Evolutionary conservation across 225 moss, liverwort and hornwort genomes (phyloP).

Genomic region (Physcomitrellopsis africana): DNA sequence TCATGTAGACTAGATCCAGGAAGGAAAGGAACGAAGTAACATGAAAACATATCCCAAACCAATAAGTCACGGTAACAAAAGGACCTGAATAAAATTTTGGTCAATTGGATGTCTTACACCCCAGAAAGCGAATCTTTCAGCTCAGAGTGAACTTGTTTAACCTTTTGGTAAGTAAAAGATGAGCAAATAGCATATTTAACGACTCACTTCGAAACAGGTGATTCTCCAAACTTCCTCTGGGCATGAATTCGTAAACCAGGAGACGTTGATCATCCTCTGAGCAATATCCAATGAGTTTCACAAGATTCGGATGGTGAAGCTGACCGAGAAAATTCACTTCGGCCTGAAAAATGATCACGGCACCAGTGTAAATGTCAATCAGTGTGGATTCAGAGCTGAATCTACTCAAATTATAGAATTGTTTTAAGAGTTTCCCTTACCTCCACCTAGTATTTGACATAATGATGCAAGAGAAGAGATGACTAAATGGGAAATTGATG

Average conservation of each 20-base stretch:
- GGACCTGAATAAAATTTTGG: background rate
- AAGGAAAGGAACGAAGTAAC: slow-evolving; percentile 10
- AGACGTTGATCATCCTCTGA: slow-evolving; percentile 95
- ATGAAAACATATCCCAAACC: slow-evolving; percentile 13
- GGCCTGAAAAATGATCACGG: slow-evolving; percentile 60
- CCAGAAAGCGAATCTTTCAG: slow-evolving; percentile 9
- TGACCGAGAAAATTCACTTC: slow-evolving; percentile 99
- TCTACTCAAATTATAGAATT: slow-evolving; percentile 10
- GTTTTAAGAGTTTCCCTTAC: background rate
- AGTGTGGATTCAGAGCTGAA: slow-evolving; percentile 24
- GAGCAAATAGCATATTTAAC: slow-evolving; percentile 22
- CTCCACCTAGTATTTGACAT: background rate
- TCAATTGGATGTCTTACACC: background rate
- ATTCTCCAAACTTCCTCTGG: slow-evolving; percentile 96
- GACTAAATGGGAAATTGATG: slow-evolving; percentile 1
- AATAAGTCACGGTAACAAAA: slow-evolving; percentile 16
- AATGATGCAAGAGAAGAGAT: slow-evolving; percentile 21
- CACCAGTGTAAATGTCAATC: slow-evolving; percentile 38
- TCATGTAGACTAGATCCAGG: slow-evolving; percentile 11
- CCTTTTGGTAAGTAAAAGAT: slow-evolving; percentile 10
- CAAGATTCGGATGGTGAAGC: slow-evolving; percentile 96
- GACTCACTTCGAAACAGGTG: slow-evolving; percentile 96
- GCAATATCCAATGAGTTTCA: slow-evolving; percentile 95
- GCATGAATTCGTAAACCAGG: slow-evolving; percentile 99
- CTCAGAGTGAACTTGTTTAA: slow-evolving; percentile 1